Base-by-base conservation (phyloP, 2,329 filamentous ascomycete species). In the Ophiostoma novo-ulmi region DNA sequence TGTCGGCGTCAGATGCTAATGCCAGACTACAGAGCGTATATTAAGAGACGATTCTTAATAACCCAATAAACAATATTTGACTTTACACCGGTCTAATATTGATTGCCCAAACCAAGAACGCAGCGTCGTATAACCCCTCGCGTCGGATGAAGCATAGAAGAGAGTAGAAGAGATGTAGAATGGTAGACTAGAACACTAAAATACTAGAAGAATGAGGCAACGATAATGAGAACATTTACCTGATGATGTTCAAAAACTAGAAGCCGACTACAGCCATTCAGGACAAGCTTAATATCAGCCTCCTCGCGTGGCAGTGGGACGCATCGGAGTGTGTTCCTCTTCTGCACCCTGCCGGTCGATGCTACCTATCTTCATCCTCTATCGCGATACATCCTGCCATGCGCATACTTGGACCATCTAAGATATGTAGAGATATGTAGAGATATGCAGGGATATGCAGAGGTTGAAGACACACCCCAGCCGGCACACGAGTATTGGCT, bases 261-360 rank as follows among this genome's bases (percentile, higher is more conserved):
- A 26, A 26, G 52, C 52, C n/a, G 52, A 8, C 52, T 11, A 26
- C 14, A 48, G 14, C 38, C 38, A 10, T 39, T 11, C 11, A 13
- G 38, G 17, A 48, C 17, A 63, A 67, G 48, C 39, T n/a, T 44
- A n/a, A 14, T 39, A 61, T 63, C 61, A 44, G 68, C 68, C 55
- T 41, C 52, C 48, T 69, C 52, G 52, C 52, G 52, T 58, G 52
- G 52, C 52, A 58, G 52, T 26, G 52, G n/a, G 20, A 17, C 10
- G 52, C 52, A 58, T 58, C 52, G 52, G 52, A 26, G 52, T 58
- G 52, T 58, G 22, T 58, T 58, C 52, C 52, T 58, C 22, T 58
- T 58, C 52, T 58, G 52, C 44, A 58, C 22, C 7, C 11, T 26
- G 52, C 52, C 52, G 52, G n/a, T 26, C 52, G 52, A 58, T 26